Conservation (phyloP, 1,284 basidiomycete genomes). For the Amylostereum areolatum region DNA sequence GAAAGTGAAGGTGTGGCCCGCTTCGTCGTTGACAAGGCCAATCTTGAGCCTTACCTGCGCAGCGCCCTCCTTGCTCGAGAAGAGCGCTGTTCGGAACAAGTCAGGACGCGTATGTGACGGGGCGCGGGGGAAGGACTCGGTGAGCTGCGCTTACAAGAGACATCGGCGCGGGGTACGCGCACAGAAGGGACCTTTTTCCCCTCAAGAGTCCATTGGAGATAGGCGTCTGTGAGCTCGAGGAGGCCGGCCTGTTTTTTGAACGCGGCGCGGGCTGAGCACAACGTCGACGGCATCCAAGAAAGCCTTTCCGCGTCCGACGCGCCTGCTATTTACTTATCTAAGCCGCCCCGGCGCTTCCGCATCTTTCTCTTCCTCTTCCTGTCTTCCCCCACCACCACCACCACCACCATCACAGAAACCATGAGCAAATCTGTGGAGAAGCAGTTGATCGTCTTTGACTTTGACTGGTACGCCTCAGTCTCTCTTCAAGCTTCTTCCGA, state of each 20-base stretch:
- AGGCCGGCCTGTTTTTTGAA: slow-evolving; percentile 75
- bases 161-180: slow-evolving; percentile 52
- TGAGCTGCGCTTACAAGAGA: slow-evolving; percentile 48
- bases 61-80: slow-evolving; percentile 77
- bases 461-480: slow-evolving; percentile 77
- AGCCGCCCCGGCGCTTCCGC: background rate
- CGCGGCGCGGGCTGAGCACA: slow-evolving; percentile 66
- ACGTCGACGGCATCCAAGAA: slow-evolving; percentile 43
- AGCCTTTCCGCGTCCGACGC: background rate
- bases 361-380: too few relatives aligned
- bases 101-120: background rate
- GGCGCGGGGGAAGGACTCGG: slow-evolving; percentile 1
- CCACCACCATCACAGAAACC: background rate
- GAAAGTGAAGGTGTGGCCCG: slow-evolving; percentile 78
- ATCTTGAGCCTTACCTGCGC: slow-evolving; percentile 72
- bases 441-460: slow-evolving; percentile 93
- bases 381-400: too few relatives aligned
- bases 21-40: slow-evolving; percentile 55
- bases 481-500: slow-evolving; percentile 2
- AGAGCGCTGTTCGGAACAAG: slow-evolving; percentile 48
- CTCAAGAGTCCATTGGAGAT: slow-evolving; percentile 70
- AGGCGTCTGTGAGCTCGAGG: slow-evolving; percentile 60
- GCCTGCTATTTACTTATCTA: slow-evolving; percentile 6
- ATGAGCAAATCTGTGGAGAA: slow-evolving; percentile 39
- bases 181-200: slow-evolving; percentile 56